Conservation (phyloP, 225 moss, liverwort and hornwort genomes). For the Ulota crispa region DNA sequence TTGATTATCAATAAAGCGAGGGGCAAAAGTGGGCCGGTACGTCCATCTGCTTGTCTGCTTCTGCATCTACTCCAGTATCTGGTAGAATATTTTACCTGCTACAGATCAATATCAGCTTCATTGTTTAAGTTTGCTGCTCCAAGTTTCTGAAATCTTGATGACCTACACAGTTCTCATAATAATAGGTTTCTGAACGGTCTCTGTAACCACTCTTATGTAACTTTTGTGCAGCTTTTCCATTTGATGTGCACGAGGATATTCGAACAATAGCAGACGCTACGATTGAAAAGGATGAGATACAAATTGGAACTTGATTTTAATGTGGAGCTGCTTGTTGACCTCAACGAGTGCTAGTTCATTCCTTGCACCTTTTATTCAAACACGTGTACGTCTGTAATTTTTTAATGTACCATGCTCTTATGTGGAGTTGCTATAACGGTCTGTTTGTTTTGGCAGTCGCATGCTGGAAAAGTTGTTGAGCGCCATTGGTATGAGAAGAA, state of each 20-base stretch:
- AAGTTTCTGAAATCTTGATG: background rate
- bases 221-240: constrained; percentile 77
- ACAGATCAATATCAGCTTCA: background rate
- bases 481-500: constrained; percentile 98
- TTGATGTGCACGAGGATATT: constrained; percentile 97
- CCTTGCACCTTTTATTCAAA: background rate
- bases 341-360: background rate
- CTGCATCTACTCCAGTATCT: background rate
- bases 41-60: constrained; percentile 2
- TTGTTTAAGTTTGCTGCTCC: background rate
- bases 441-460: constrained; percentile 58
- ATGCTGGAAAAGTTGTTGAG: constrained; percentile 95
- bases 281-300: constrained; percentile 95
- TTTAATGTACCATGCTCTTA: background rate
- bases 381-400: background rate
- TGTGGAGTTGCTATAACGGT: background rate
- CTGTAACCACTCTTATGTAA: background rate
- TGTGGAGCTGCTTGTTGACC: background rate
- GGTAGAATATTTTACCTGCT: background rate
- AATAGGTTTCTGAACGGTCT: background rate
- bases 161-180: background rate
- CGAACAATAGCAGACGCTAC: constrained; percentile 96
- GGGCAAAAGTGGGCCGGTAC: constrained; percentile 89
- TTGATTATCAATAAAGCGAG: constrained; percentile 87
- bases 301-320: background rate